Conservation (phyloP, 73 alveolate genomes). For the Tetrahymena elliotti region DNA sequence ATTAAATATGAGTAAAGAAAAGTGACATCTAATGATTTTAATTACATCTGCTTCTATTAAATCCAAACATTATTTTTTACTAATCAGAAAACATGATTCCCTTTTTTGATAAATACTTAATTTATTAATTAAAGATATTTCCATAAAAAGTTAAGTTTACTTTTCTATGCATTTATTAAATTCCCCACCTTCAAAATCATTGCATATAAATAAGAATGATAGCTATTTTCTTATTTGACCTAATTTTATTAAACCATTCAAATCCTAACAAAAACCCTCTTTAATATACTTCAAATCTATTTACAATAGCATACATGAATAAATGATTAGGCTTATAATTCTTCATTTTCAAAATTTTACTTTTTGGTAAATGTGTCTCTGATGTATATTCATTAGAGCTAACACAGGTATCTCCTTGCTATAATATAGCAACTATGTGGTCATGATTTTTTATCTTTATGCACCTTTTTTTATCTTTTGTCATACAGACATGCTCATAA, state of each 20-base stretch:
- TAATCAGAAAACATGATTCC: background rate
- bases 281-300: background rate
- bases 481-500: background rate
- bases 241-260: background rate
- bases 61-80: background rate
- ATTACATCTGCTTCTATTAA: background rate
- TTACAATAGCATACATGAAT: background rate
- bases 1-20: background rate
- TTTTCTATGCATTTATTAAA: background rate
- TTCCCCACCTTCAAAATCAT: background rate
- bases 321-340: background rate
- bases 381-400: background rate
- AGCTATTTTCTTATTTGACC: background rate
- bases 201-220: background rate
- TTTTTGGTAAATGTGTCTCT: background rate
- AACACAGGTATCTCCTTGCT: background rate
- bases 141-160: background rate
- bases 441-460: background rate
- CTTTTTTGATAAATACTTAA: background rate
- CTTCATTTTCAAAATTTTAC: background rate
- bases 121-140: too few species aligned
- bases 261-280: background rate
- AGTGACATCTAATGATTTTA: background rate
- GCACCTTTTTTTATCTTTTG: background rate
- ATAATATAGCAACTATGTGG: background rate